Base-by-base conservation (phyloP, 441 rosid genomes). In the Populus hybrid region DNA sequence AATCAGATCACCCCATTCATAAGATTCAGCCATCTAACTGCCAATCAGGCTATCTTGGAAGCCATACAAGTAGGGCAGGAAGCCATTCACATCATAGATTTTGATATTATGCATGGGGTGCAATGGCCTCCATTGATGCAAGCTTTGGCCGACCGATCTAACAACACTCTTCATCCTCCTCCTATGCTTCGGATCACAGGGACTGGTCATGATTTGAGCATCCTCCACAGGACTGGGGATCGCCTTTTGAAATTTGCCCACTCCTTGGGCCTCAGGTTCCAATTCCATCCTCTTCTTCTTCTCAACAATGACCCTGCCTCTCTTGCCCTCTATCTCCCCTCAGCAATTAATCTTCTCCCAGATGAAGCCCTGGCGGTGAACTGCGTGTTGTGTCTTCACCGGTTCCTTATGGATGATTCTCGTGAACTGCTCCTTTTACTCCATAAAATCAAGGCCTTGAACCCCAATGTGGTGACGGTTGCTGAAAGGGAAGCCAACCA, bases 111-210 rank as follows among this genome's bases (percentile, higher is more conserved):
- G 87, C 97, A 95, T 83, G 99, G 99, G 18, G 92, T 95, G 61
- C 99, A 95, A 77, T 95, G 99, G 99, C 99, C 99, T 16, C 99
- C 99, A 6, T 77, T 95, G 71, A 92, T 95, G 98, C 99, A 95
- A 67, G 98, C 99, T 71, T 85, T 95, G 75, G 92, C 89, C 4
- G 98, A 92, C 64, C 89, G 95, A 9, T 77, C 83, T 14, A 86
- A 61, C 82, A 84, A 80, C 74, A 66, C 79, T 46, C 76, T 80
- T 36, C 78, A 35, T 53, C 86, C 89, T 38, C 87, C 91, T 35
- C 94, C 94, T 7, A 87, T 83, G 86, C 89, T 92, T 19, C 90
- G 96, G 28, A 91, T 93, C 81, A 95, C 98, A 4, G 99, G 90
- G 24, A 89, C 91, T 7, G 98, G 98, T 23, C 85, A 76, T 23